A percentile compares a stretch with the other conserved stretches of the same genome.
These are phyloP conservation scores for Baorangia bicolor DNA, from an alignment of 768 basidiomycete genomes.

Conservation along the genomic window DNA sequence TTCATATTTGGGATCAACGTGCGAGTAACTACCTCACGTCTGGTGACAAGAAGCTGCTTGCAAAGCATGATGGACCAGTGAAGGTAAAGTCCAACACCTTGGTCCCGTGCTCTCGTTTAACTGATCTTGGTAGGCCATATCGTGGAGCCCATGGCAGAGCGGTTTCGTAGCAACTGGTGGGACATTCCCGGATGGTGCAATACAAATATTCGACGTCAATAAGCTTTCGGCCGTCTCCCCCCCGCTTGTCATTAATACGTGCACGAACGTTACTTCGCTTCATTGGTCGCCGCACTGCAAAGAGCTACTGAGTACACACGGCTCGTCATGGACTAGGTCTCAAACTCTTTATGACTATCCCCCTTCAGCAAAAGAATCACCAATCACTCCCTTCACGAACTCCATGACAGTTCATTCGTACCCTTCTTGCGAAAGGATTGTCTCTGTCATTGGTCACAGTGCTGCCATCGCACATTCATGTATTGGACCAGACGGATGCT, in stretches of 20 bases:
- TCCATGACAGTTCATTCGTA: conserved; percentile 52
- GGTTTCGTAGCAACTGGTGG: conserved; percentile 68
- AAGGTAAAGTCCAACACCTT: conserved; percentile 32
- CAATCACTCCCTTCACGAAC: conserved; percentile 35
- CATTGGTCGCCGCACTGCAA: conserved; percentile 78
- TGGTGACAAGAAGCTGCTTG: conserved; percentile 36
- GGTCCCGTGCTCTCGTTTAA: not conserved
- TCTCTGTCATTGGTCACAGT: conserved; percentile 55
- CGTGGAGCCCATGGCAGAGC: conserved; percentile 75
- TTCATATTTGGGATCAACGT: conserved; percentile 46
- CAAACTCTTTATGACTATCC: conserved; percentile 21
- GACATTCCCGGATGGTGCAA: conserved; percentile 57
- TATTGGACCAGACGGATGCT: conserved; percentile 60
- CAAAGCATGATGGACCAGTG: conserved; percentile 44
- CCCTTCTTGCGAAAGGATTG: conserved; percentile 50
- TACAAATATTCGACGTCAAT: conserved; percentile 50
- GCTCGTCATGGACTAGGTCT: conserved; percentile 29
- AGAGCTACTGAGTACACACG: conserved; percentile 84
- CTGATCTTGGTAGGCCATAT: conserved; percentile 49
- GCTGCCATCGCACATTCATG: conserved; percentile 59
- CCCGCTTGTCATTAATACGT: conserved; percentile 43
- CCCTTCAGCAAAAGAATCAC: conserved; percentile 23
- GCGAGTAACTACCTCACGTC: conserved; percentile 32
- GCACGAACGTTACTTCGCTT: conserved; percentile 58
- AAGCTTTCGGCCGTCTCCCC: conserved; percentile 44